phyloP scores from a whole-genome alignment of 768 basidiomycete species.

The Astraeus odoratus region DNA sequence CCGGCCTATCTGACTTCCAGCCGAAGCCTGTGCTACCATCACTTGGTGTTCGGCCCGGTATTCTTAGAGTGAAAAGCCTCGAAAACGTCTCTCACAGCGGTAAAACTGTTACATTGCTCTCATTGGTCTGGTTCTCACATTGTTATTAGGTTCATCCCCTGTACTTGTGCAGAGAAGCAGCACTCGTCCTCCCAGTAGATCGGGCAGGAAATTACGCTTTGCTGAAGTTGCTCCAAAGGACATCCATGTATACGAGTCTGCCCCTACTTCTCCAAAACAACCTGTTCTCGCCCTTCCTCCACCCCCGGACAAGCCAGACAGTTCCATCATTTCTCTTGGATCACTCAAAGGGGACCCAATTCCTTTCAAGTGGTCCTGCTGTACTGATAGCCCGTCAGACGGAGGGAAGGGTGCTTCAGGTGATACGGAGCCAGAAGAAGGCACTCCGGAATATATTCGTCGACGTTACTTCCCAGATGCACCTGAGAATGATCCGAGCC shows the following conservation, averaged over 20 bases:
- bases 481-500: constrained; percentile 58
- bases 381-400: not conserved
- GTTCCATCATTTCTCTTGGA: constrained; percentile 32
- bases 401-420: not conserved
- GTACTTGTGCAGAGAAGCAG: constrained; percentile 39
- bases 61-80: constrained; percentile 26
- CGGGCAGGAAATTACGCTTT: constrained; percentile 58
- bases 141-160: constrained; percentile 31
- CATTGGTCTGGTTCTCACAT: not conserved
- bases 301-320: constrained; percentile 21
- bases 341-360: constrained; percentile 24
- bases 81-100: constrained; percentile 20
- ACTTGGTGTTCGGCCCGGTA: constrained; percentile 14
- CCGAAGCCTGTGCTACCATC: constrained; percentile 4
- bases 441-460: constrained; percentile 79
- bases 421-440: constrained; percentile 45
- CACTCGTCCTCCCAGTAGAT: constrained; percentile 55
- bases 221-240: constrained; percentile 69
- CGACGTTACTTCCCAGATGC: constrained; percentile 74
- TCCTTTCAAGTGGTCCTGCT: constrained; percentile 8
- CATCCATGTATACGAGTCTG: constrained; percentile 78
- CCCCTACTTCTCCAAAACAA: constrained; percentile 67
- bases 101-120: not conserved
- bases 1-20: not conserved
- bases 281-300: constrained; percentile 48